Conservation (phyloP, 768 basidiomycete species). For the Hemileccinum impolitum region DNA sequence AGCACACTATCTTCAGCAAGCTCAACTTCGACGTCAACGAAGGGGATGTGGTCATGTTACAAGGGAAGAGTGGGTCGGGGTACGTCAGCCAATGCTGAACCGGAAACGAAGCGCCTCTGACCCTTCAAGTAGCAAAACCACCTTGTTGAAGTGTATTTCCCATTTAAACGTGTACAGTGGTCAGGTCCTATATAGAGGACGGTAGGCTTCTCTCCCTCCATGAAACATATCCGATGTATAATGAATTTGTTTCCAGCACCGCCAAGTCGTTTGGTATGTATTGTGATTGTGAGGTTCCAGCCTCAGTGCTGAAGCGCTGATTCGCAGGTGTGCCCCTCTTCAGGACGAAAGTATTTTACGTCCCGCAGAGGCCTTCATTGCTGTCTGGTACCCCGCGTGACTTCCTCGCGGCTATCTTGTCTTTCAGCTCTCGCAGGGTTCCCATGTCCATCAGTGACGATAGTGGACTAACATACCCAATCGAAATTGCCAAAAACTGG, state of each 20-base stretch:
- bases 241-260: slow-evolving; percentile 33
- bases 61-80: slow-evolving; percentile 80
- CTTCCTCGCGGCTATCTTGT: slow-evolving; percentile 57
- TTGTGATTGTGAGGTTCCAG: background rate
- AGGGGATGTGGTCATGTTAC: slow-evolving; percentile 75
- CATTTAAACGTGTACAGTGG: slow-evolving; percentile 74
- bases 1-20: slow-evolving; percentile 53
- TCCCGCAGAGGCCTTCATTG: slow-evolving; percentile 87
- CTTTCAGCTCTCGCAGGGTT: slow-evolving; percentile 45
- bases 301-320: slow-evolving; percentile 3
- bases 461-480: slow-evolving; percentile 35
- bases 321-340: slow-evolving; percentile 69
- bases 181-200: slow-evolving; percentile 60
- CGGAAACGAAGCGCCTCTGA: background rate
- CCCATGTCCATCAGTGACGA: slow-evolving; percentile 21
- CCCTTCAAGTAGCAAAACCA: slow-evolving; percentile 49
- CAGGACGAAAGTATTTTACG: slow-evolving; percentile 77
- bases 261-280: slow-evolving; percentile 47
- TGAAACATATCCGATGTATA: background rate
- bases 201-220: slow-evolving; percentile 39
- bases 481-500: slow-evolving; percentile 61
- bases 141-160: slow-evolving; percentile 80
- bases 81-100: slow-evolving; percentile 20
- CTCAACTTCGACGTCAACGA: slow-evolving; percentile 61
- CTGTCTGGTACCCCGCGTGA: slow-evolving; percentile 76